phyloP scores from a whole-genome alignment of 768 basidiomycete species.

The Mrakia frigida region DNA sequence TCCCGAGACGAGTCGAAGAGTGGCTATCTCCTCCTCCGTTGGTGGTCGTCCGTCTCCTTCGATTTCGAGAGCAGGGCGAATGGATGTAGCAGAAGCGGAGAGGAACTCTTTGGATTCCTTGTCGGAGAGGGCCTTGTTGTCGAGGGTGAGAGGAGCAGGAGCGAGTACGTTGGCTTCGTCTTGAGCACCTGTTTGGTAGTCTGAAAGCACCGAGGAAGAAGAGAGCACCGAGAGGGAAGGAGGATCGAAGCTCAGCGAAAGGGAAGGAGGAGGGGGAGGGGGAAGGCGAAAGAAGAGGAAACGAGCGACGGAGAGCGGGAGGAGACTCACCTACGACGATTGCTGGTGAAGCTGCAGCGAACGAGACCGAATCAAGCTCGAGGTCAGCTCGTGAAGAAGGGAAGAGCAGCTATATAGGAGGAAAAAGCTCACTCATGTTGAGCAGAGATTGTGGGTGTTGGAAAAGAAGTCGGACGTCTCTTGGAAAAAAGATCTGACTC shows the following conservation, averaged over 20 bases:
- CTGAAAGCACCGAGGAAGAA: background rate
- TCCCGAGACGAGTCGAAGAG: constrained; percentile 32
- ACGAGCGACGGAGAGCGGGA: background rate
- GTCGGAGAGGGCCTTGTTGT: background rate
- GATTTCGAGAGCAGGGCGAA: background rate
- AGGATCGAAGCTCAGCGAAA: background rate
- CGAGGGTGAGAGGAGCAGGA: background rate
- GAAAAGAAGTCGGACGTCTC: too few relatives aligned
- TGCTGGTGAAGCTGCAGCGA: background rate
- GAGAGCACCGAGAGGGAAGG: constrained; percentile 6
- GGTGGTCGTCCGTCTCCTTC: constrained; percentile 16
- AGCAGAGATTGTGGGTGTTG: too few relatives aligned
- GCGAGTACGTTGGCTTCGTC: background rate
- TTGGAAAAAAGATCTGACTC: too few relatives aligned
- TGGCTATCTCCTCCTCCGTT: constrained; percentile 20
- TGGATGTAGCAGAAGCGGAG: background rate
- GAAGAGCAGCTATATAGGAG: background rate
- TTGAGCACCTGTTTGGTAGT: background rate
- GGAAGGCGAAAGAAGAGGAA: background rate
- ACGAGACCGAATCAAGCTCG: background rate
- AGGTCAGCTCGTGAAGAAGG: too few relatives aligned
- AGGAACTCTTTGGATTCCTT: background rate
- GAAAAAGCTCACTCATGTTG: background rate
- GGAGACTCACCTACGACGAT: background rate
- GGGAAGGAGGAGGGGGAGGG: background rate